Evolutionary conservation across 148 eudicot species (phyloP), one percentile per base, ranked within the genome.

Genomic region (Cornus suecica): DNA sequence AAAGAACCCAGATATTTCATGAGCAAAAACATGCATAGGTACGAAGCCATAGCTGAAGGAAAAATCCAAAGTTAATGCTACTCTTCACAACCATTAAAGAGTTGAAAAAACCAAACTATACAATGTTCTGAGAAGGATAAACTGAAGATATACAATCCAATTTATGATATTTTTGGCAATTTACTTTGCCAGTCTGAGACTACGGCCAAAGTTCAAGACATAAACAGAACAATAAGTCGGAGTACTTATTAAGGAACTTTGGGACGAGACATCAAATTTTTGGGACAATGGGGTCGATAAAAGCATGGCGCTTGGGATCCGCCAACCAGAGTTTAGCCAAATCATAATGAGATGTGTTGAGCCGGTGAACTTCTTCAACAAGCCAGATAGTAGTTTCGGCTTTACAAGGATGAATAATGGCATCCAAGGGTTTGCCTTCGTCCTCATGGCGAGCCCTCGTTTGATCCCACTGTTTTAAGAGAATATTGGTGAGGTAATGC

Each of bases 311-410:
- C 88, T 72, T 81, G 14, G 85, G 82, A 71, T 94, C 89, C 25
- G 74, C 75, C 64, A 71, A 52, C 97, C 98, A 91, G 5, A 90
- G 89, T 30, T 79, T 80, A 42, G 87, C 87, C 13, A 90, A 68
- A 63, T 86, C 80, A 79, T 81, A 82, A 81, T 80, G 82, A 65
- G 94, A 91, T 1, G 87, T 78, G 42, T 90, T 88, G 4, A 27
- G 83, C 66, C 98, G 80, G 81, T 94, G 95, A 76, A 81, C 88
- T 79, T 94, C 95, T 87, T 90, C 93, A 3, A 88, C 68, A 32
- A 89, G 80, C 98, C 97, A 94, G 73, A 94, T 75, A 65, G 72
- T 86, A 8, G 86, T 78, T 84, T 94, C 98, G 2, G 94, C 98
- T 82, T 90, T 90, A 64, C 66, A 69, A 54, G 98, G 98, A 78